phyloP scores from a whole-genome alignment of 2,329 filamentous ascomycete species.

The Pseudohalonectria lignicola region DNA sequence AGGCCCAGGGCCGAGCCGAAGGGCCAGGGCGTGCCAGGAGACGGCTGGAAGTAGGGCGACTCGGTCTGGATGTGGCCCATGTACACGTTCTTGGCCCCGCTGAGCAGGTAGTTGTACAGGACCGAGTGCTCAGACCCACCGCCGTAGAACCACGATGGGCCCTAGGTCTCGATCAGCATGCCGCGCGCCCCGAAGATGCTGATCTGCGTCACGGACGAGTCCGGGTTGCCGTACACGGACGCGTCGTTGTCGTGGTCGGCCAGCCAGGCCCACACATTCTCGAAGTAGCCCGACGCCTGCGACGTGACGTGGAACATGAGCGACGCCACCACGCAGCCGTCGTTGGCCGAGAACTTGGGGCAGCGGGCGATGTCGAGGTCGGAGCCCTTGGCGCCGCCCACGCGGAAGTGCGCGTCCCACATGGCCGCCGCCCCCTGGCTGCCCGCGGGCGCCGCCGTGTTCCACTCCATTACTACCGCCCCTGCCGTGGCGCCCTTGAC shows the following conservation, averaged over 20 bases:
- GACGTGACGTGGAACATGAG: conserved; percentile 37
- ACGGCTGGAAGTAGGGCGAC: conserved; percentile 32
- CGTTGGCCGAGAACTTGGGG: conserved; percentile 33
- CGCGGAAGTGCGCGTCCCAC: conserved; percentile 65
- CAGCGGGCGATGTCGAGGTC: conserved; percentile 53
- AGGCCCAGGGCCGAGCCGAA: conserved; percentile 11
- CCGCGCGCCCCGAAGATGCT: conserved; percentile 6
- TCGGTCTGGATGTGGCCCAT: conserved; percentile 30
- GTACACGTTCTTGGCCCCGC: conserved; percentile 31
- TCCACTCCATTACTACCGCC: conserved; percentile 63
- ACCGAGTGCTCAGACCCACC: conserved; percentile 33
- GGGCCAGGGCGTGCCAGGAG: conserved; percentile 27
- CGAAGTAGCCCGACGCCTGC: conserved; percentile 31
- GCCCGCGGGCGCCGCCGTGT: conserved; percentile 40
- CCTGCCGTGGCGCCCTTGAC: conserved; percentile 55
- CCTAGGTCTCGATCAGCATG: conserved; percentile 13
- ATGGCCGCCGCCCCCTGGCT: conserved; percentile 30
- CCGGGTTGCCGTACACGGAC: too few relatives aligned
- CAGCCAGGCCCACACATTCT: conserved; percentile 53
- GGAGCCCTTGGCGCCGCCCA: conserved; percentile 58
- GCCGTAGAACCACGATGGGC: conserved; percentile 20
- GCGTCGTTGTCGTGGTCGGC: conserved; percentile 41
- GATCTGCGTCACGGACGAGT: conserved; percentile 4
- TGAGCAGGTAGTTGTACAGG: conserved; percentile 35
- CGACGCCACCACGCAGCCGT: conserved; percentile 46